Evolutionary conservation across 1,284 basidiomycete species (phyloP), one percentile per base, ranked within the genome.

Genomic region (Athelia sp.): DNA sequence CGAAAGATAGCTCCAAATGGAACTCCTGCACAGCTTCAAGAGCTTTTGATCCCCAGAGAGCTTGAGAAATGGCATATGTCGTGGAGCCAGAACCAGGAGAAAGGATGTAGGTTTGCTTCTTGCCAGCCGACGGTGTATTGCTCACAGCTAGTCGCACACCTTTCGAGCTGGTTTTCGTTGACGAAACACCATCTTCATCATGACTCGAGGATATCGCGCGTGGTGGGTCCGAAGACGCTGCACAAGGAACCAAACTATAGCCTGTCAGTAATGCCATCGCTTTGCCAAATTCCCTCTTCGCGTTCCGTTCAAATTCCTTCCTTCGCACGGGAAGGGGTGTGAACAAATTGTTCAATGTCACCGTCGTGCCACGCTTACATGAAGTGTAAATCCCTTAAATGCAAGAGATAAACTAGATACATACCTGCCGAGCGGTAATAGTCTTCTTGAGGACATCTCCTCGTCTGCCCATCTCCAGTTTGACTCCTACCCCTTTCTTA

Each of bases 241-340:
- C 68, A 59, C 87, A 83, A 9, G 92, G 91, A 0, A 94, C 87
- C 4, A 99, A 76, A 0, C 94, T 95, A 64, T 99, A 99, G 0
- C 92, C 93, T 49, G 87, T 87, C 36, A 99, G 67, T 9, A 98
- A 72, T 9, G 78, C 76, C 32, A 98, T 68, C 0, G 90, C 87
- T 61, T 97, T 97, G 3, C 82, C 82, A 62, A 89, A 96, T 61
- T 99, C 95, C 38, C 94, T 82, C 65, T 97, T 98, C 3, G 79
- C 74, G 55, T 96, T 95, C 50, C 91, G 79, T 61, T 94, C 87
- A 43, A 98, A 81, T 61, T 98, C 96, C 62, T 95, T 95, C 6
- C 93, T 76, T 2, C 97, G 81, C 2, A 99, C 97, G 0, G 97
- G 93, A 0, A 98, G 75, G 0, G 87, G 78, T 9, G 74, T 69